Conservation (phyloP, 176 grass and related monocot genomes). For the Avena insularis region DNA sequence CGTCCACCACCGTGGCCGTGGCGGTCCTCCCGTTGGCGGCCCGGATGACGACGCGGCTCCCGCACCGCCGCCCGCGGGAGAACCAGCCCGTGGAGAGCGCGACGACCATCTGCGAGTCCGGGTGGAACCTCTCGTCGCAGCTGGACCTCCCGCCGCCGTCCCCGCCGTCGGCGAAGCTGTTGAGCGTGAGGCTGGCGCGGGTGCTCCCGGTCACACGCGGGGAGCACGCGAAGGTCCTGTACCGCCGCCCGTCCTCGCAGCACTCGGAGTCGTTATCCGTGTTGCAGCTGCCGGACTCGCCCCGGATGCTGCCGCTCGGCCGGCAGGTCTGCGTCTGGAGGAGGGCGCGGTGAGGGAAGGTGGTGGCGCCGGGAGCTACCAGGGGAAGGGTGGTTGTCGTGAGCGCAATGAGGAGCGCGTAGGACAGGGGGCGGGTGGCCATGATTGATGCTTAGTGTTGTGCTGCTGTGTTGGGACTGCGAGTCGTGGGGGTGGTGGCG, state of each 20-base stretch:
- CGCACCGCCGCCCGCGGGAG: slow-evolving; percentile 25
- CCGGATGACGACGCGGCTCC: slow-evolving; percentile 20
- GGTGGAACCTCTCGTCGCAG: slow-evolving; percentile 44
- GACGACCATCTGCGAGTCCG: slow-evolving; percentile 43
- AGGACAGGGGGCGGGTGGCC: not conserved
- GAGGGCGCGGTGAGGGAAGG: slow-evolving; percentile 27
- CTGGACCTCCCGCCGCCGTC: slow-evolving; percentile 34
- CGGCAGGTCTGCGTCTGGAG: slow-evolving; percentile 39
- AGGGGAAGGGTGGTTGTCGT: not conserved
- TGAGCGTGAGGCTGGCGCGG: slow-evolving; percentile 41
- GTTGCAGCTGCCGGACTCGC: slow-evolving; percentile 40
- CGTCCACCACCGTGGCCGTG: slow-evolving; percentile 58
- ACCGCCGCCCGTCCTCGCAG: slow-evolving; percentile 35
- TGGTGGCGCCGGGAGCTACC: not conserved
- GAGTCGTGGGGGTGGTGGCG: not conserved
- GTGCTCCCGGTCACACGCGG: slow-evolving; percentile 28
- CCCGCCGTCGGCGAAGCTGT: slow-evolving; percentile 29
- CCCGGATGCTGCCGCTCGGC: slow-evolving; percentile 4
- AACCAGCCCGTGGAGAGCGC: slow-evolving; percentile 51
- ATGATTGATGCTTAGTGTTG: not conserved
- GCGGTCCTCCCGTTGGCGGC: slow-evolving; percentile 44
- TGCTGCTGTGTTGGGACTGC: not conserved
- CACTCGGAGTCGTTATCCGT: slow-evolving; percentile 45
- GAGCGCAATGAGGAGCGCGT: not conserved
- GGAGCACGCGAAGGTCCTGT: slow-evolving; percentile 43